Conservation (phyloP, 2,329 filamentous ascomycete genomes). For the Coniochaeta sp. region DNA sequence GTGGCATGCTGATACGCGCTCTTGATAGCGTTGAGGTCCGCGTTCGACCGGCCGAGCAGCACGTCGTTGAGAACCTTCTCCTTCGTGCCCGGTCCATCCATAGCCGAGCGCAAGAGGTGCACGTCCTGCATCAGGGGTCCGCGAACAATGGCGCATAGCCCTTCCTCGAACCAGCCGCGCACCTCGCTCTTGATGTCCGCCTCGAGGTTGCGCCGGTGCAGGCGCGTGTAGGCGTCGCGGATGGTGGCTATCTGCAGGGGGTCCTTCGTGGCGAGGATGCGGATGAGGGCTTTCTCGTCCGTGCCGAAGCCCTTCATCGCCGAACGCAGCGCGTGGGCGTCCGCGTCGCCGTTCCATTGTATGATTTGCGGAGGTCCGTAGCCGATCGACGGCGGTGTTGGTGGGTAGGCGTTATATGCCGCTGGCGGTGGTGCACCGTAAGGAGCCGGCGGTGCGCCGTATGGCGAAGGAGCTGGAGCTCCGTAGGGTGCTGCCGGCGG, state of each 20-base stretch:
- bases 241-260: conserved; percentile 69
- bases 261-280: conserved; percentile 63
- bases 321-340: conserved; percentile 65
- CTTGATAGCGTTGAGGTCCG: conserved; percentile 84
- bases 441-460: conserved; percentile 25
- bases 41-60: conserved; percentile 74
- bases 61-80: conserved; percentile 82
- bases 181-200: conserved; percentile 75
- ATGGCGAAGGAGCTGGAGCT: conserved; percentile 28
- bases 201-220: conserved; percentile 61
- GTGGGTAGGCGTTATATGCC: conserved; percentile 26
- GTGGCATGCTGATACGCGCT: conserved; percentile 64
- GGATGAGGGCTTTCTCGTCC: conserved; percentile 71
- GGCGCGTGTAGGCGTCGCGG: conserved; percentile 57
- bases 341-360: conserved; percentile 57
- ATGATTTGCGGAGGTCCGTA: conserved; percentile 68
- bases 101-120: conserved; percentile 60
- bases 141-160: conserved; percentile 65
- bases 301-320: conserved; percentile 93
- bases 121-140: conserved; percentile 77
- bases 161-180: conserved; percentile 65
- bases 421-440: conserved; percentile 26
- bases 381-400: conserved; percentile 62
- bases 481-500: conserved; percentile 32
- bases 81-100: conserved; percentile 78